Percentiles rank a stretch among this genome's conserved stretches.
Conservation (phyloP, 768 basidiomycete genomes). For the Mycena albidolilacea region DNA sequence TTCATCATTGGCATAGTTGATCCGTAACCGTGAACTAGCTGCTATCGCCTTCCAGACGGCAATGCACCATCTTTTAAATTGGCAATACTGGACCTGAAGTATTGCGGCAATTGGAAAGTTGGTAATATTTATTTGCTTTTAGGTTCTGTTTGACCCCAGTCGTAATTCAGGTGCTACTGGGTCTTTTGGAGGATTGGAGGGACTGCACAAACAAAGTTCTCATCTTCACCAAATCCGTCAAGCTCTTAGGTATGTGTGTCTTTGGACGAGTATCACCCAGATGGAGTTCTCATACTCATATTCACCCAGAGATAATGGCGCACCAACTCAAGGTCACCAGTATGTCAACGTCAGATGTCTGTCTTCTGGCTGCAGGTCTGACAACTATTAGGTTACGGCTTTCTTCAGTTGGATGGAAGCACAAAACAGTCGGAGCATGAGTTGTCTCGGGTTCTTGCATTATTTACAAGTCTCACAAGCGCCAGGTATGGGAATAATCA, state of each 20-base stretch:
- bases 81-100: constrained; percentile 73
- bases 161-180: constrained; percentile 15
- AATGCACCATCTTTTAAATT: constrained; percentile 71
- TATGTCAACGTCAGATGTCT: constrained; percentile 58
- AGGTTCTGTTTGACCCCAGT: constrained; percentile 48
- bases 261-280: no score
- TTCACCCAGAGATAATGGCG: constrained; percentile 87
- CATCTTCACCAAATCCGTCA: no score
- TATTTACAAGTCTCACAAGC: neutral
- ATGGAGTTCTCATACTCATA: no score
- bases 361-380: constrained; percentile 15
- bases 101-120: constrained; percentile 91
- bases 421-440: constrained; percentile 76
- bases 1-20: constrained; percentile 46
- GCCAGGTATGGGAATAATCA: constrained; percentile 89
- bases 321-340: constrained; percentile 71
- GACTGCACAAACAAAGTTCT: constrained; percentile 87
- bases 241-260: no score
- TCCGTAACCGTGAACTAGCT: constrained; percentile 75
- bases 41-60: constrained; percentile 75
- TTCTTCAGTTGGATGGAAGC: constrained; percentile 86
- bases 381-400: constrained; percentile 64
- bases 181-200: constrained; percentile 75
- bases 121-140: no score
- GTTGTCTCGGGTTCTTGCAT: constrained; percentile 43